Evolutionary conservation across 805 yeast genomes (phyloP).

Genomic region (Kluyveromyces dobzhanskii): DNA sequence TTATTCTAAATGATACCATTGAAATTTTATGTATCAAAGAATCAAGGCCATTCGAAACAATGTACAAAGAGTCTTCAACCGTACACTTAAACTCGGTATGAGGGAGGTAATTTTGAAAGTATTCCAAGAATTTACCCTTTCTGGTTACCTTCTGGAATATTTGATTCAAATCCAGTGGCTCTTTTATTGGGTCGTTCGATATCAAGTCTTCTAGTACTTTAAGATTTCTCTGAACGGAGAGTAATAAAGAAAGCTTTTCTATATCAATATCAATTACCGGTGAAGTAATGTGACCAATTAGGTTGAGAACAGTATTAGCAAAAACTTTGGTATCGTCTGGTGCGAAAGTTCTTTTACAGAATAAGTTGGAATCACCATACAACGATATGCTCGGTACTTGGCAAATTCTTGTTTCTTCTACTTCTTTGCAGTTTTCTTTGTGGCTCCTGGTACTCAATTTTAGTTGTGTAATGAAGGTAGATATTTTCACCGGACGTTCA

Average conservation of each 20-base stretch:
- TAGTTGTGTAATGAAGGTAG: slow-evolving; percentile 32
- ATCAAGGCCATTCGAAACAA: slow-evolving; percentile 27
- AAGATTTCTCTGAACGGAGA: slow-evolving; percentile 24
- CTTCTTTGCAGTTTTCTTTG: slow-evolving; percentile 7
- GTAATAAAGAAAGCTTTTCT: slow-evolving; percentile 31
- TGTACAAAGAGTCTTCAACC: slow-evolving; percentile 32
- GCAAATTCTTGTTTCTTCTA: slow-evolving; percentile 14
- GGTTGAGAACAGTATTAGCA: slow-evolving; percentile 28
- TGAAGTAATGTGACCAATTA: slow-evolving; percentile 36
- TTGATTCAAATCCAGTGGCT: slow-evolving; percentile 7
- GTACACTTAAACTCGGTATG: slow-evolving; percentile 29
- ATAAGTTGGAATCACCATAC: slow-evolving; percentile 33
- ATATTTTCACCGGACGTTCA: slow-evolving; percentile 37
- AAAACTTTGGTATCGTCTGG: slow-evolving; percentile 15
- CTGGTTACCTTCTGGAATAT: slow-evolving; percentile 7
- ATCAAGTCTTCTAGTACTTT: slow-evolving; percentile 20
- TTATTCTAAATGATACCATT: slow-evolving; percentile 16
- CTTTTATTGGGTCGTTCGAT: slow-evolving; percentile 1
- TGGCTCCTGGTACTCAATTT: slow-evolving; percentile 24
- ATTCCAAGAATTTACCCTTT: slow-evolving; percentile 8
- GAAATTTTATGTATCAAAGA: slow-evolving; percentile 26
- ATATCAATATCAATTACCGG: slow-evolving; percentile 38
- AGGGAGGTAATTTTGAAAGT: slow-evolving; percentile 28
- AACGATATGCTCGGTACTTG: slow-evolving; percentile 33
- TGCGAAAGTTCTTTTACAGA: slow-evolving; percentile 28